A percentile compares a stretch with the other conserved stretches of the same genome.
Conservation (phyloP, 345 rosid genomes). For the Camelina neglecta region DNA sequence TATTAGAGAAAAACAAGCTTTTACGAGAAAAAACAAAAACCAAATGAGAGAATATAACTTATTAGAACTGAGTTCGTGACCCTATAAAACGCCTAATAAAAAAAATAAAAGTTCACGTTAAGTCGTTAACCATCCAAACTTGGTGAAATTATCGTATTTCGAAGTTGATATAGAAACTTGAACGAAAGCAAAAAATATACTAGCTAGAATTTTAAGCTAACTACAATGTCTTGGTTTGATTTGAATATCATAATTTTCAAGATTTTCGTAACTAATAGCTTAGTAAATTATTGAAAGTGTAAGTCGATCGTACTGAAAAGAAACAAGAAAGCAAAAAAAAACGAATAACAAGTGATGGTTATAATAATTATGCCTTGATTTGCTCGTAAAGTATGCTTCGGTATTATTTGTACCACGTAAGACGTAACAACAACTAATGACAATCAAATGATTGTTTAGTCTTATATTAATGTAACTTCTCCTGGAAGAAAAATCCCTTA, state of each 20-base stretch:
- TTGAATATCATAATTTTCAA: not conserved
- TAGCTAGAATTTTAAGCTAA: too few relatives aligned
- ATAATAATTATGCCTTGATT: constrained; percentile 35
- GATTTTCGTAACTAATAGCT: not conserved
- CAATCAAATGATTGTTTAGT: constrained; percentile 32
- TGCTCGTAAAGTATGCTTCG: constrained; percentile 27
- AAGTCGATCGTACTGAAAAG: constrained; percentile 1
- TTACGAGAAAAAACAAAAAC: too few relatives aligned
- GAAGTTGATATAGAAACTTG: too few relatives aligned
- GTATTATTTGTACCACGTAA: constrained; percentile 12
- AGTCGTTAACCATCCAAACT: too few relatives aligned
- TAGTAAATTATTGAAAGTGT: constrained; percentile 7
- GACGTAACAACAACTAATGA: constrained; percentile 40
- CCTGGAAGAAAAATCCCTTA: constrained; percentile 5
- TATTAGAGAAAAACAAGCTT: too few relatives aligned
- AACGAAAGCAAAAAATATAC: too few relatives aligned
- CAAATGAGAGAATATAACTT: too few relatives aligned
- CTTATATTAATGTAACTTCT: constrained; percentile 20
- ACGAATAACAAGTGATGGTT: not conserved
- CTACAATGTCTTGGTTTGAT: too few relatives aligned
- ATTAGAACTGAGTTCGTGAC: too few relatives aligned
- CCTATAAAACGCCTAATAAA: too few relatives aligned
- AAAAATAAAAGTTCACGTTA: too few relatives aligned
- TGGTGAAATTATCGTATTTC: too few relatives aligned
- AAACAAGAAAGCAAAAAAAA: constrained; percentile 1